Conservation (phyloP, 371 early-diverging fungal species). For the Mycotypha africana region DNA sequence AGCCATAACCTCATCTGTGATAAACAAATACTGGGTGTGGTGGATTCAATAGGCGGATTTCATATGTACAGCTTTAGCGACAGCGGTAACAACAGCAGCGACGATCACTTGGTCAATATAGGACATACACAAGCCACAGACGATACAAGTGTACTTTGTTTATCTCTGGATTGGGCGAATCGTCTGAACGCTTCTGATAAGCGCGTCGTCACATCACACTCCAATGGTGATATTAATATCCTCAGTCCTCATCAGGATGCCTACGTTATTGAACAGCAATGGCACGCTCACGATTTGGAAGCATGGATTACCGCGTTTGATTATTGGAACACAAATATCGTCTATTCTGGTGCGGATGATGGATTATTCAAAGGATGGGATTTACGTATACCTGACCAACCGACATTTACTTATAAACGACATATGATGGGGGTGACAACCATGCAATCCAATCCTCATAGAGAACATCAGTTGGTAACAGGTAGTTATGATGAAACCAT, state of each 20-base stretch:
- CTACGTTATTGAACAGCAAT: constrained; percentile 35
- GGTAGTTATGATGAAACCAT: constrained; percentile 89
- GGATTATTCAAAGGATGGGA: constrained; percentile 85
- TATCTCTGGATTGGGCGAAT: constrained; percentile 91
- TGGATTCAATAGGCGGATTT: constrained; percentile 59
- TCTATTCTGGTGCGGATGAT: constrained; percentile 83
- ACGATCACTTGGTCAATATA: constrained; percentile 26
- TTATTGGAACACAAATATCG: constrained; percentile 59
- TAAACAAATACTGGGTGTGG: constrained; percentile 48
- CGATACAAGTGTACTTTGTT: constrained; percentile 55
- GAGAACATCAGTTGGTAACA: constrained; percentile 70
- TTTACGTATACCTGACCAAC: constrained; percentile 34
- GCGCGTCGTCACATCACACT: constrained; percentile 58
- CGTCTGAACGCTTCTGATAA: constrained; percentile 33
- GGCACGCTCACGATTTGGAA: constrained; percentile 86
- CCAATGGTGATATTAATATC: constrained; percentile 59
- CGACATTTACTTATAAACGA: constrained; percentile 28
- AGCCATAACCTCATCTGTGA: constrained; percentile 45
- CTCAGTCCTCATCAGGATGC: constrained; percentile 29
- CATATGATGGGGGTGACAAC: constrained; percentile 82
- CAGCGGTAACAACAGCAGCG: too few relatives aligned
- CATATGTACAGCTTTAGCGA: constrained; percentile 39
- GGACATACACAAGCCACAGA: constrained; percentile 31
- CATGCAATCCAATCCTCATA: constrained; percentile 75
- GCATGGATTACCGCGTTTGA: constrained; percentile 91